Evolutionary conservation across 2,329 filamentous ascomycete species (phyloP), one percentile per base, ranked within the genome.

Genomic region (Aspergillus sergii): DNA sequence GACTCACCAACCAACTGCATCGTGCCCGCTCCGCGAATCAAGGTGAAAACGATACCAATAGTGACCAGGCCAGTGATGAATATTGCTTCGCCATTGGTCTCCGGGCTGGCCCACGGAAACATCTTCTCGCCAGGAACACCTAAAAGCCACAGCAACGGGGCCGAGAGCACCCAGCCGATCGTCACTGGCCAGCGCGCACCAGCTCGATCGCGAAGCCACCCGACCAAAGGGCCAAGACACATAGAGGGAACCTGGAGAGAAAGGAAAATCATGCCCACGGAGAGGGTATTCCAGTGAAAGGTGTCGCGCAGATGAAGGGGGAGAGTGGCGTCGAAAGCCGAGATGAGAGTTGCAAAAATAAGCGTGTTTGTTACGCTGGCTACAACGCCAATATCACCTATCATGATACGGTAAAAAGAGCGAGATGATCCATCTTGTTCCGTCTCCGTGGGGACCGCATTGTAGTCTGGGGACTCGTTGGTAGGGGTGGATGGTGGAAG

Each of bases 181-280:
- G 66, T 67, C 3, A 68, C 70, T 3, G 71, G 65, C 5, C 53
- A 53, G 7, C 68, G 66, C 8, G 68, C 57, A 2, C 73, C 73
- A 3, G 71, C 41, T 8, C 61, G 60, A 55, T 75, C 72, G 19
- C 72, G 71, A 34, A 82, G 71, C 75, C 77, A 79, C n/a, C 86
- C 88, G 1, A 88, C 82, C 0, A 87, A 32, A 0, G 89, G 89
- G 0, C 85, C 84, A 2, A 86, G 65, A 68, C 90, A 85, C 14
- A 84, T 83, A 11, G 59, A 57, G 0, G 89, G 89, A 8, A 89
- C 73, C 41, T 89, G 84, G 36, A 91, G 69, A 2, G 82, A 76
- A 9, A 88, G 78, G 68, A 89, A 88, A 28, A 87, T 74, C 12
- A 88, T 73, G 1, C 86, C 86, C 3, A 84, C 83, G 0, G 82